Evolutionary conservation across 345 rosid species (phyloP), one percentile per base, ranked within the genome.

Genomic region (Brassica nigra): DNA sequence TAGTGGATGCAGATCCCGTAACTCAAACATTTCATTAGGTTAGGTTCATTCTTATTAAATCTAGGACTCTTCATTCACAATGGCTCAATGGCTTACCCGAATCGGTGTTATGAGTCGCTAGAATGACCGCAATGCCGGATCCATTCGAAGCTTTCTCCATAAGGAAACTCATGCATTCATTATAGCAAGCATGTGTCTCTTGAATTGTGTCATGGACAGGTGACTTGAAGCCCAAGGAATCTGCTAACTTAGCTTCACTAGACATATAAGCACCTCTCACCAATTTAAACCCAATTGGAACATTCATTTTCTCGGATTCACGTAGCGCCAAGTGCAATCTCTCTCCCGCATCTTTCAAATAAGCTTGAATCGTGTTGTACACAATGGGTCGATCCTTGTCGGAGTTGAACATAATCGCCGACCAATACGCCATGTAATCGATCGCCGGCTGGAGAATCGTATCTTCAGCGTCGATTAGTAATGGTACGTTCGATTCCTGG

Each of bases 191-290:
- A 30, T 92, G 97, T 0, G 97, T 95, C 0, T 92, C 87, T 42
- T 85, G 84, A 70, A 91, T 90, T 66, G 76, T 86, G 29, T 89
- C 76, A 33, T 95, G 99, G 27, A 95, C 75, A 0, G 99, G 99
- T 15, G 97, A 90, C 52, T 88, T 88, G 67, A 37, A 83, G 6
- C 97, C 97, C 69, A 91, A 78, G 11, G 92, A 84, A 70, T 85
- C 81, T 2, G 99, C 99, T n/a, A 86, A 49, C 47, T 49, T 82
- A 1, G 75, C 67, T 76, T 92, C 99, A 15, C 89, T 87, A 1
- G 93, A 78, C 95, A 95, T 92, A 62, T 95, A 95, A 30, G 97
- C 99, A 9, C 99, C 99, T 47, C 99, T 84, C 18, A 95, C 99
- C 2, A 95, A 58, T 80, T 95, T 95, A 70, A 90, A 74, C 55